These are phyloP conservation scores for Kwoniella sp. DNA, from an alignment of 768 basidiomycete species.

Conservation along the genomic window DNA sequence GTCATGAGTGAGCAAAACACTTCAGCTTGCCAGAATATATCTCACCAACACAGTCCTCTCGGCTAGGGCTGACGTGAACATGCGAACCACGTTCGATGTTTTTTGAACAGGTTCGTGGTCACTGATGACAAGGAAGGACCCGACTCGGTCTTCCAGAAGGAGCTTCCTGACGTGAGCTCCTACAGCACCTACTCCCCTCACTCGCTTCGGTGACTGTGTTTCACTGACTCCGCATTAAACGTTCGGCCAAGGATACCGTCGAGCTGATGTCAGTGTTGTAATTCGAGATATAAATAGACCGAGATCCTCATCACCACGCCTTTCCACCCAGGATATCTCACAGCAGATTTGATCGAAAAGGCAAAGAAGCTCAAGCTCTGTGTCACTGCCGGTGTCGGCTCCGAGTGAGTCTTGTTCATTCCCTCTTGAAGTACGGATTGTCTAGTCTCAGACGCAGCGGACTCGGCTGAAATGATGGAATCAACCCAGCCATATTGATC, in stretches of 20 bases:
- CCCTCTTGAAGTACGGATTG: too few species aligned
- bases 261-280: slow-evolving; percentile 23
- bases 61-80: not conserved
- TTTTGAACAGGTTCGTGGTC: slow-evolving; percentile 62
- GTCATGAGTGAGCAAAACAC: slow-evolving; percentile 70
- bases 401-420: slow-evolving; percentile 85
- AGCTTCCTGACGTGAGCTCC: slow-evolving; percentile 74
- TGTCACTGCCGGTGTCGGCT: slow-evolving; percentile 87
- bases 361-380: slow-evolving; percentile 88
- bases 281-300: slow-evolving; percentile 10
- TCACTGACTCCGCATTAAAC: not conserved
- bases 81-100: not conserved
- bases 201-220: too few species aligned
- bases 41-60: not conserved
- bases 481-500: slow-evolving; percentile 61
- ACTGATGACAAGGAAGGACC: slow-evolving; percentile 81
- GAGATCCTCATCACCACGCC: slow-evolving; percentile 53
- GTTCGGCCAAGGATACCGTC: not conserved
- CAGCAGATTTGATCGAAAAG: slow-evolving; percentile 58
- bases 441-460: slow-evolving; percentile 13
- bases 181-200: too few species aligned
- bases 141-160: slow-evolving; percentile 77
- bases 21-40: not conserved
- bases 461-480: not conserved
- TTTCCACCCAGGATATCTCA: slow-evolving; percentile 56